Evolutionary conservation across 78 protist species (phyloP).

Genomic region (Monosiga brevicollis): DNA sequence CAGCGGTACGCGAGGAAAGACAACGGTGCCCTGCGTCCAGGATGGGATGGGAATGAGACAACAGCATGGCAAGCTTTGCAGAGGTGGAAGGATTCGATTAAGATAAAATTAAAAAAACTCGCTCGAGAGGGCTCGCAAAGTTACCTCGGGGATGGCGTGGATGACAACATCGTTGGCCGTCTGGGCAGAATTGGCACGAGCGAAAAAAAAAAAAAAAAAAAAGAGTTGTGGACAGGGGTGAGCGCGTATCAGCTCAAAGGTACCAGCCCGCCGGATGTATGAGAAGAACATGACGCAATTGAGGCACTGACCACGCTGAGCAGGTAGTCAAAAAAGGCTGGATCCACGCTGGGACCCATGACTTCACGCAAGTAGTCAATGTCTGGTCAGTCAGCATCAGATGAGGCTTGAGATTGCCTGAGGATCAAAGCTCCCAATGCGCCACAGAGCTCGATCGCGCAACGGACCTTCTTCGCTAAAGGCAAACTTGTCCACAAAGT

Average conservation of each 20-base stretch:
- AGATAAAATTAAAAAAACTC: not conserved
- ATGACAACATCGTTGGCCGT: conserved; percentile 12
- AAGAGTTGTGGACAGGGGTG: too few relatives aligned
- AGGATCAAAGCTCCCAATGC: too few relatives aligned
- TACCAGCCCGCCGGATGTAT: too few relatives aligned
- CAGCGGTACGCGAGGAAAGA: conserved; percentile 72
- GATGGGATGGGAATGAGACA: too few relatives aligned
- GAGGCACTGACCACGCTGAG: not conserved
- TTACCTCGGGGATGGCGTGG: not conserved
- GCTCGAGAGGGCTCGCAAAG: not conserved
- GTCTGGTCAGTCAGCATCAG: too few relatives aligned
- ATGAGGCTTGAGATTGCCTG: too few relatives aligned
- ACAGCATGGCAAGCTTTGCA: too few relatives aligned
- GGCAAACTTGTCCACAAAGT: not conserved
- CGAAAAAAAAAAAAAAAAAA: too few relatives aligned
- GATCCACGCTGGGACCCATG: conserved; percentile 35
- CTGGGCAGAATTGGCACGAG: not conserved
- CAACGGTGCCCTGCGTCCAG: conserved; percentile 78
- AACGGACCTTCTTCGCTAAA: not conserved
- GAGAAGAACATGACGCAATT: too few relatives aligned
- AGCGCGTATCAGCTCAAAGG: too few relatives aligned
- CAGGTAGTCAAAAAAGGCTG: conserved; percentile 56
- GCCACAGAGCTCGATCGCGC: conserved; percentile 22
- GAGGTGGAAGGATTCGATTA: conserved; percentile 44
- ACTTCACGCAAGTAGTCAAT: conserved; percentile 39